Evolutionary conservation across 1,284 basidiomycete genomes (phyloP).

Genomic region (Mycosarcoma maydis): DNA sequence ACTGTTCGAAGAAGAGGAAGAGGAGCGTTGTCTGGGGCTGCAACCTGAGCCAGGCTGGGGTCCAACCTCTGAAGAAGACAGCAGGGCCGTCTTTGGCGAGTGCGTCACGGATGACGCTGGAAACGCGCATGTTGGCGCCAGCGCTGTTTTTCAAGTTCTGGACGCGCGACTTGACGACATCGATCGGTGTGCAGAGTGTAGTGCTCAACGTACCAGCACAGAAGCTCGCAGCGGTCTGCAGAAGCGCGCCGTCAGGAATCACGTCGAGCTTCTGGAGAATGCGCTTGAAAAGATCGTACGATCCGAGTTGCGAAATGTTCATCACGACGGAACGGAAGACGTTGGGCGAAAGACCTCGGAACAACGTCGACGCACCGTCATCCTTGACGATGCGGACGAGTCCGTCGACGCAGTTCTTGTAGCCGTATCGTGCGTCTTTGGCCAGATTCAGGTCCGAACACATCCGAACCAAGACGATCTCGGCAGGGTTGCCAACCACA

Average conservation of each 20-base stretch:
- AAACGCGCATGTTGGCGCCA: conserved; percentile 25
- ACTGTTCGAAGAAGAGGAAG: conserved; percentile 63
- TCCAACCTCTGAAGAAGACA: conserved; percentile 72
- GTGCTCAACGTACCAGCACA: conserved; percentile 71
- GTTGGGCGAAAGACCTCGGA: conserved; percentile 70
- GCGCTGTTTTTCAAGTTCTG: conserved; percentile 66
- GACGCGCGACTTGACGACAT: conserved; percentile 50
- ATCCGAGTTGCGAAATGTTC: conserved; percentile 68
- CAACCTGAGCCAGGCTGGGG: conserved; percentile 70
- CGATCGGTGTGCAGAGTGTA: conserved; percentile 63
- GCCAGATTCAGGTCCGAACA: conserved; percentile 67
- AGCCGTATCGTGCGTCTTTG: conserved; percentile 59
- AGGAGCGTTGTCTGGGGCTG: conserved; percentile 64
- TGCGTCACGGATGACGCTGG: conserved; percentile 46
- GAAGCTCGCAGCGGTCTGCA: conserved; percentile 53
- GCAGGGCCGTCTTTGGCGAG: conserved; percentile 68
- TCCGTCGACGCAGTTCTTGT: conserved; percentile 69
- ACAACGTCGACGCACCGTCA: conserved; percentile 69
- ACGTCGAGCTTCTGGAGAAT: conserved; percentile 64
- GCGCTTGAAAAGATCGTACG: conserved; percentile 71
- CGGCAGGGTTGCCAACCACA: conserved; percentile 67
- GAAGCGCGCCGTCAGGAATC: conserved; percentile 68
- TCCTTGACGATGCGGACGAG: conserved; percentile 69
- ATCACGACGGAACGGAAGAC: conserved; percentile 71
- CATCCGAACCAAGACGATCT: conserved; percentile 70